A percentile compares a stretch with the other conserved stretches of the same genome.
Evolutionary conservation across 768 basidiomycete genomes (phyloP).

Genomic region (Boletus insuetus): DNA sequence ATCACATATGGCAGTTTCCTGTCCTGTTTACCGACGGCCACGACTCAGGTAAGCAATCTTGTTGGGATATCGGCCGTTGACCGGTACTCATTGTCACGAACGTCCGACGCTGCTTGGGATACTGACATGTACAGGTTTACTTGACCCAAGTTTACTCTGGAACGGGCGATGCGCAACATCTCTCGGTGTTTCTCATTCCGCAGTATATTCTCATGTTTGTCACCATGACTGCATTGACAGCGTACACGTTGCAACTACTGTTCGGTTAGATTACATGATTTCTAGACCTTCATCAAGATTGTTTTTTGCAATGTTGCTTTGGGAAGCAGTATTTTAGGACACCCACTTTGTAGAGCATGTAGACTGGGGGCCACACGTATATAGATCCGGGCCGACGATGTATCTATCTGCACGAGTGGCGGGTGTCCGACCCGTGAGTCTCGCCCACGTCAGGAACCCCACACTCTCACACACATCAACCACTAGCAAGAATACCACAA

Average conservation of each 20-base stretch:
- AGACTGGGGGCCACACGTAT: no score
- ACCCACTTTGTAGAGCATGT: no score
- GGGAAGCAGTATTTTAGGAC: no score
- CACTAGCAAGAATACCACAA: no score
- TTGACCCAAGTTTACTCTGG: slow-evolving; percentile 67
- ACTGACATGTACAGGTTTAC: slow-evolving; percentile 41
- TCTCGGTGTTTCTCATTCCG: slow-evolving; percentile 62
- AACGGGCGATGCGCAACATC: slow-evolving; percentile 59
- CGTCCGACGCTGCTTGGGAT: neutral
- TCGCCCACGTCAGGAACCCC: no score
- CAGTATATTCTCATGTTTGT: slow-evolving; percentile 45
- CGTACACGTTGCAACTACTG: slow-evolving; percentile 35
- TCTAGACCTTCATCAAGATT: no score
- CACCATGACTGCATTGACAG: slow-evolving; percentile 37
- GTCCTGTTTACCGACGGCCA: slow-evolving; percentile 60
- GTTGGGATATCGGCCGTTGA: neutral
- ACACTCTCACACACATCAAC: no score
- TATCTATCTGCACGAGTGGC: no score
- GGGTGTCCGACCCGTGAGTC: no score
- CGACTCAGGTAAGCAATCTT: slow-evolving; percentile 45
- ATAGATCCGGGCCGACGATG: no score
- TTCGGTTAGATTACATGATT: slow-evolving; percentile 21
- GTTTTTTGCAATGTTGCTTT: no score
- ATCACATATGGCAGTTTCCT: slow-evolving; percentile 45
- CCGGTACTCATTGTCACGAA: neutral